A percentile compares a stretch with the other conserved stretches of the same genome.
Conservation (phyloP, 805 yeast genomes). For the Maudiozyma saulgeensis region DNA sequence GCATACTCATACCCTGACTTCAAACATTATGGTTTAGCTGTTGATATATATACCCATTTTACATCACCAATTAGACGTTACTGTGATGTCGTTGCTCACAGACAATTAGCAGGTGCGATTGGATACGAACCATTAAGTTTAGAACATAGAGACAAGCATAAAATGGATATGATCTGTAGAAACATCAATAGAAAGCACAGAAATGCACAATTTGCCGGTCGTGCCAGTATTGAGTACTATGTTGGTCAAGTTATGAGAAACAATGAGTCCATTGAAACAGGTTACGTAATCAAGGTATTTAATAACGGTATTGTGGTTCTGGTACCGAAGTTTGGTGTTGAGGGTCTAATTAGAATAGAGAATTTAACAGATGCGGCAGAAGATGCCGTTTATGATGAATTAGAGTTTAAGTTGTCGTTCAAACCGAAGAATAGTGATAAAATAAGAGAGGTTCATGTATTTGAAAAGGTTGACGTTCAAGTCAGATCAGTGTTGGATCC, state of each 20-base stretch:
- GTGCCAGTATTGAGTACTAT: slow-evolving; percentile 94
- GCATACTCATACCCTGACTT: slow-evolving; percentile 83
- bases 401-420: slow-evolving; percentile 58
- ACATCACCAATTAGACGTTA: slow-evolving; percentile 97
- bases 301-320: slow-evolving; percentile 90
- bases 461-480: slow-evolving; percentile 77
- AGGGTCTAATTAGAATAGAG: slow-evolving; percentile 80
- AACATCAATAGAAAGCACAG: slow-evolving; percentile 91
- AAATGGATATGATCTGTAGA: slow-evolving; percentile 80
- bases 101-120: slow-evolving; percentile 97
- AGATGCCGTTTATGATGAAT: slow-evolving; percentile 66
- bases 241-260: slow-evolving; percentile 96
- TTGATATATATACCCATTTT: slow-evolving; percentile 95
- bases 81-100: slow-evolving; percentile 95
- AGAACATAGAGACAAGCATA: slow-evolving; percentile 76
- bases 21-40: slow-evolving; percentile 94
- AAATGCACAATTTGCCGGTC: slow-evolving; percentile 97
- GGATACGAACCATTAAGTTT: slow-evolving; percentile 80
- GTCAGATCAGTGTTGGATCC: slow-evolving; percentile 79
- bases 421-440: slow-evolving; percentile 35
- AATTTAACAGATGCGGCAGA: slow-evolving; percentile 55
- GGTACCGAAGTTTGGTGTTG: slow-evolving; percentile 94
- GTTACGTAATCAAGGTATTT: slow-evolving; percentile 85
- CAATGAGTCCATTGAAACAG: slow-evolving; percentile 71
- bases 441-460: slow-evolving; percentile 51